Base-by-base conservation (phyloP, 2,329 filamentous ascomycete genomes). In the Colletotrichum sp. region DNA sequence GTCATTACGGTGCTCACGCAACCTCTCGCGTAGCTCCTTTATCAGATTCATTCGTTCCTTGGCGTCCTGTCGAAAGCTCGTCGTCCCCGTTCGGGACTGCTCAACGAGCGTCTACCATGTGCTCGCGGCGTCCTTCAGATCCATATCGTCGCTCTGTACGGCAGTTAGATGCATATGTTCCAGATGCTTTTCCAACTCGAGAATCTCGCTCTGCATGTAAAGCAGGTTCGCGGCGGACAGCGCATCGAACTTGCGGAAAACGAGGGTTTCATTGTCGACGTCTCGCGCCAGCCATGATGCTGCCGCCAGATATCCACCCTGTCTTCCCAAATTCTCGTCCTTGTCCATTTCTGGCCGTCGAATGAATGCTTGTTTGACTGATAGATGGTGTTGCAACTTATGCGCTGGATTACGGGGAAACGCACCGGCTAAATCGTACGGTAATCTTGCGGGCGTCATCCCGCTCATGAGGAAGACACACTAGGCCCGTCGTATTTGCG, bases 201-300 rank as follows among this genome's bases (percentile, higher is more conserved):
- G 6, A 1, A 76, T 61, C 47, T 63, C 57, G 16, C 33, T 57
- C 36, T 75, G 61, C 8, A 72, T 69, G 27, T 76, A 59, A 8
- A 76, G 62, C 3, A 72, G 38, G 34, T 66, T 72, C 16, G 68
- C 55, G 3, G 62, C 69, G 1, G 68, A 58, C 0, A 74, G 31
- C 6, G 31, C 8, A 15, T 75, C 63, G 12, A 76, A 72, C 5
- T 63, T 69, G 13, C 74, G 69, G 31, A 68, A 75, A 34, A 75
- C 55, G 5, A 72, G 71, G 3, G 69, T 67, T 51, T 75, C 66
- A 24, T 70, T 47, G 24, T 76, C 74, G 1, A 43, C 1, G 12
- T 66, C 64, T 7, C 31, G 21, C 6, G 64, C 47, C 15, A 55
- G 18, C 64, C 64, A 66, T 1, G 43, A 12, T 0, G 43, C 43